Percentiles rank a stretch among this genome's conserved stretches.
These are phyloP conservation scores for Cadophora luteo-olivacea DNA, from an alignment of 2,329 filamentous ascomycete species.

Conservation along the genomic window DNA sequence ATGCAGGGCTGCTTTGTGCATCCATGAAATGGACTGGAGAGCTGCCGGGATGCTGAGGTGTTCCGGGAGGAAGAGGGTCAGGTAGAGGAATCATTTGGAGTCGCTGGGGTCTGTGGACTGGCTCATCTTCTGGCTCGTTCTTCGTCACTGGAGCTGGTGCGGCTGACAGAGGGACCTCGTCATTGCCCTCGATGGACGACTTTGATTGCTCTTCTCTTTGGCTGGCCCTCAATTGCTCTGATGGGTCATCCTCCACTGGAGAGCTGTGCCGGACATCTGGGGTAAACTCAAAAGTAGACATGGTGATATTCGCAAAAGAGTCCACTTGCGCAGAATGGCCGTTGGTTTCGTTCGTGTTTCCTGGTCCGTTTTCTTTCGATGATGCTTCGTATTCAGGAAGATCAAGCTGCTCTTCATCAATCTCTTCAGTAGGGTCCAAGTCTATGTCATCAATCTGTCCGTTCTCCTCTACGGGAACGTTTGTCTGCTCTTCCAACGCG, in stretches of 20 bases:
- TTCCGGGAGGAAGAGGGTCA: slow-evolving; percentile 22
- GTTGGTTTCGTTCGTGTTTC: neutral
- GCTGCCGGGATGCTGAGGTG: slow-evolving; percentile 20
- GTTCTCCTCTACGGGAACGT: neutral
- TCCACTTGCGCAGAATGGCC: slow-evolving; percentile 37
- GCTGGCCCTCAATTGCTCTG: slow-evolving; percentile 20
- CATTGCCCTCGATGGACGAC: neutral
- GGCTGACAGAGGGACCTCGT: neutral
- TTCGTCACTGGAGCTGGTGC: neutral
- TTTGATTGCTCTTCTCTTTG: slow-evolving; percentile 14
- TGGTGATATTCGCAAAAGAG: slow-evolving; percentile 27
- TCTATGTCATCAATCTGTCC: neutral
- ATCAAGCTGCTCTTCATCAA: neutral
- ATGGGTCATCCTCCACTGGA: slow-evolving; percentile 22
- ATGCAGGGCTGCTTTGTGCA: slow-evolving; percentile 53
- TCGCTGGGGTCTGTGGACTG: neutral
- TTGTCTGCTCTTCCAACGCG: neutral
- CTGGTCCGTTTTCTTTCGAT: neutral
- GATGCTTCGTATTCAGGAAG: neutral
- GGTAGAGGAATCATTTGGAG: slow-evolving; percentile 3
- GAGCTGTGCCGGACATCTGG: slow-evolving; percentile 18
- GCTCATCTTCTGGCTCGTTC: neutral
- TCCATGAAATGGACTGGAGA: slow-evolving; percentile 50
- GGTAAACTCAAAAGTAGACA: slow-evolving; percentile 33
- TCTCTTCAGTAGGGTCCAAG: neutral